phyloP scores from a whole-genome alignment of 2,329 filamentous ascomycete genomes.

The Didymella arachidicola region DNA sequence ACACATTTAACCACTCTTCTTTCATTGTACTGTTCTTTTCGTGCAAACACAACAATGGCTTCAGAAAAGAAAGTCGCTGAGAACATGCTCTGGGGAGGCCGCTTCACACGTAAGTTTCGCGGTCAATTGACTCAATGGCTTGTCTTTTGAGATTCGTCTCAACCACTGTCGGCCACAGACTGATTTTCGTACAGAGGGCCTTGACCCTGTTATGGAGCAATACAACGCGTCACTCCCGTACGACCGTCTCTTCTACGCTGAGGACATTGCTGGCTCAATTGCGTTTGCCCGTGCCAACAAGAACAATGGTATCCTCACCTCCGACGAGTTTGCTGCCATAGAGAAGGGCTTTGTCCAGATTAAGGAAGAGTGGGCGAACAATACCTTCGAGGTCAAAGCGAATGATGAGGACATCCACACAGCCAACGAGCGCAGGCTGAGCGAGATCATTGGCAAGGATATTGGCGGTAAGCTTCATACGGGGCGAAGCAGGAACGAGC shows the following conservation, averaged over 20 bases:
- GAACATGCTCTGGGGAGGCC: slow-evolving; percentile 52
- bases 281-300: slow-evolving; percentile 83
- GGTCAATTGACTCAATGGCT: neutral
- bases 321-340: slow-evolving; percentile 76
- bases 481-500: slow-evolving; percentile 85
- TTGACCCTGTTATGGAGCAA: slow-evolving; percentile 84
- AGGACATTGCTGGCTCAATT: slow-evolving; percentile 82
- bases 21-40: neutral
- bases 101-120: slow-evolving; percentile 41
- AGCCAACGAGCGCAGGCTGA: slow-evolving; percentile 62
- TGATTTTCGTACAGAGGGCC: slow-evolving; percentile 65
- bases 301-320: slow-evolving; percentile 75
- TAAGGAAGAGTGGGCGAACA: slow-evolving; percentile 58
- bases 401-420: slow-evolving; percentile 65
- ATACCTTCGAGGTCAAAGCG: slow-evolving; percentile 57
- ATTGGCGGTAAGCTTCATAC: slow-evolving; percentile 90
- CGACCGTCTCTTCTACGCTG: slow-evolving; percentile 78
- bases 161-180: slow-evolving; percentile 11
- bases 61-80: slow-evolving; percentile 49
- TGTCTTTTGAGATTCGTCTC: slow-evolving; percentile 1
- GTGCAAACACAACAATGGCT: slow-evolving; percentile 37
- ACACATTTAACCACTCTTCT: slow-evolving; percentile 5
- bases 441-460: slow-evolving; percentile 86
- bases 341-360: slow-evolving; percentile 72
- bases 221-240: slow-evolving; percentile 85